Evolutionary conservation across 202 grass and related monocot genomes (phyloP).

Genomic region (Digitaria exilis): DNA sequence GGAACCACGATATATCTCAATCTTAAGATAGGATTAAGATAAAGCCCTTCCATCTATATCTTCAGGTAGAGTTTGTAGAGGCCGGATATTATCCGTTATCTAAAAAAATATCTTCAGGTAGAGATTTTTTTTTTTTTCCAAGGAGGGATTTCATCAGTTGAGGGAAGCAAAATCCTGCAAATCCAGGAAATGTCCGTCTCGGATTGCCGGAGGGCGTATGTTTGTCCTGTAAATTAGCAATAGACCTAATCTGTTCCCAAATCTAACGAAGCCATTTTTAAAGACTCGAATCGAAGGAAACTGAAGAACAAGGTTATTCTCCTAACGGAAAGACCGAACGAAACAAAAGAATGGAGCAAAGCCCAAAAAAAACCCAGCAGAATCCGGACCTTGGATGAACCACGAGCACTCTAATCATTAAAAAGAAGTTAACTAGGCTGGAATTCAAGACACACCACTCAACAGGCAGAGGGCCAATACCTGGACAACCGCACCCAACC

Average conservation of each 20-base stretch:
- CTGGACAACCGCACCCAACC: slow-evolving; percentile 3
- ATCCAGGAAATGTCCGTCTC: slow-evolving; percentile 1
- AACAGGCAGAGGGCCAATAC: slow-evolving; percentile 24
- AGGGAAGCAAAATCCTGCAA: not conserved
- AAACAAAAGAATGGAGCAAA: not conserved
- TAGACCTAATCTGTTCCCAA: not conserved
- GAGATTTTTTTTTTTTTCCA: not conserved
- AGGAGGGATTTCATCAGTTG: slow-evolving; percentile 5
- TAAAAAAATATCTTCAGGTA: too few species aligned
- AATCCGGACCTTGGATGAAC: slow-evolving; percentile 24
- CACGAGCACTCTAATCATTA: not conserved
- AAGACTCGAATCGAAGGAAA: not conserved
- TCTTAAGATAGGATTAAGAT: slow-evolving; percentile 1
- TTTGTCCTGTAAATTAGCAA: not conserved
- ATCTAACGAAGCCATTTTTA: not conserved
- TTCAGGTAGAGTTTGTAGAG: not conserved
- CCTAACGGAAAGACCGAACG: not conserved
- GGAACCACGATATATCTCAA: not conserved
- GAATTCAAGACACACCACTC: slow-evolving; percentile 17
- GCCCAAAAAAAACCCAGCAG: slow-evolving; percentile 18
- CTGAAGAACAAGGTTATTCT: not conserved
- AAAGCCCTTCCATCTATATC: slow-evolving; percentile 3
- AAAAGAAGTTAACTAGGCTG: not conserved
- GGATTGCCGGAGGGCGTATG: not conserved
- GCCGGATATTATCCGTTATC: too few species aligned